Evolutionary conservation across 352 stramenopile species (phyloP), one percentile per base, ranked within the genome.

Genomic region (Globisporangium paroecandrum): DNA sequence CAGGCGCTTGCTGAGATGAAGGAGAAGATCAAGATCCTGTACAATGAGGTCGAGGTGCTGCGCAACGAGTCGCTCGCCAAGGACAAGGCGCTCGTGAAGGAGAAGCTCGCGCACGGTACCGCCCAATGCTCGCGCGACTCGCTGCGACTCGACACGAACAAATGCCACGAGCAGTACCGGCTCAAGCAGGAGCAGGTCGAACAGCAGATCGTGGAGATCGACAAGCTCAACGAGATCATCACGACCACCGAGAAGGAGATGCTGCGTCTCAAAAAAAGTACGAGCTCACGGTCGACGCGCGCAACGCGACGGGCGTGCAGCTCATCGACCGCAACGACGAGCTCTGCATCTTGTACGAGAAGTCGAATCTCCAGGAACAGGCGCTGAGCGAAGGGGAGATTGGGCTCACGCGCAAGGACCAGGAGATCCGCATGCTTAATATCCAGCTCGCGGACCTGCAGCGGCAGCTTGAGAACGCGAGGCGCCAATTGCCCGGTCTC

Each of bases 311-410:
- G 24, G 91, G 92, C 27, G 91, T 98, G 29, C 88, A 98, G 73
- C 81, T 98, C 49, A 98, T 98, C 64, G 93, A 98, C 76, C 82
- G 94, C 49, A 98, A 98, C 72, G 93, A 98, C 72, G 94, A 98
- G 76, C 80, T 98, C 8, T 98, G 94, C 64, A 96, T 98, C 66
- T 69, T 98, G 51, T 98, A 98, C 71, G 95, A 98, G 67, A 97
- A 98, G 71, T 69, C 85, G 3, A 97, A 97, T 73, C 65, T 97
- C 4, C 89, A 97, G 62, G 91, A 97, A 64, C 80, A 91, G 29
- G 90, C 88, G 2, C 69, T 97, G 2, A 88, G 81, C 51, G 77
- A 86, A 27, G 92, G 93, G 43, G 89, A 97, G 66, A 71, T 94
- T 7, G 88, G 78, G 5, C 73, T 98, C 55, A 82, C 80, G 15